Percentiles rank a stretch among this genome's conserved stretches.
Evolutionary conservation across 495 filamentous ascomycete species (phyloP).

Genomic region (Hypoxylon fragiforme): DNA sequence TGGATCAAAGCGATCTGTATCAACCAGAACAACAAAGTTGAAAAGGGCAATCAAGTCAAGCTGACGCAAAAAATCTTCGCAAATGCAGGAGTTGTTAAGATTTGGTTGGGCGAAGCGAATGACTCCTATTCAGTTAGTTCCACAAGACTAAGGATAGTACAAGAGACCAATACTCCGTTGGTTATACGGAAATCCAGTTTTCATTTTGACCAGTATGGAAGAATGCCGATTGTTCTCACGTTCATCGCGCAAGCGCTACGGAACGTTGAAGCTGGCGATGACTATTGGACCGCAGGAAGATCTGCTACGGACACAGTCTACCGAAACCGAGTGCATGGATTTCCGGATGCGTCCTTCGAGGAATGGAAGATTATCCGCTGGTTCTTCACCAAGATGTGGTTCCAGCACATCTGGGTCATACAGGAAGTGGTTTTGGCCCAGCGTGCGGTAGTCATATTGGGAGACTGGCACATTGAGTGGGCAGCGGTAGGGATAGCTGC

Average conservation of each 20-base stretch:
- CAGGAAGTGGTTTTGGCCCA: slow-evolving; percentile 27
- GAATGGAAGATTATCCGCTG: slow-evolving; percentile 17
- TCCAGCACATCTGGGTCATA: slow-evolving; percentile 27
- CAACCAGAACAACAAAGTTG: slow-evolving; percentile 32
- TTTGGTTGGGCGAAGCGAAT: slow-evolving; percentile 19
- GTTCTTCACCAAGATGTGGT: slow-evolving; percentile 25
- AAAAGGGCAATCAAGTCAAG: slow-evolving; percentile 35
- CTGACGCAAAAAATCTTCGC: slow-evolving; percentile 37
- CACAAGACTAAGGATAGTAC: background rate
- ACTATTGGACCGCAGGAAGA: slow-evolving; percentile 8
- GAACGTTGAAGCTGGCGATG: slow-evolving; percentile 8
- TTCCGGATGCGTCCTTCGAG: slow-evolving; percentile 3
- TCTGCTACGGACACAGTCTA: slow-evolving; percentile 9
- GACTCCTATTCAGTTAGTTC: background rate
- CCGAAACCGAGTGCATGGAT: slow-evolving; percentile 16
- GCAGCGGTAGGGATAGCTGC: slow-evolving; percentile 17
- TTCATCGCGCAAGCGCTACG: slow-evolving; percentile 23
- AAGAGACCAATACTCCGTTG: background rate
- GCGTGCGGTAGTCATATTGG: slow-evolving; percentile 18
- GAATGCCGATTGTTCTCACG: slow-evolving; percentile 18
- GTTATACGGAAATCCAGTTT: background rate
- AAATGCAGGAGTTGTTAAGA: slow-evolving; percentile 14
- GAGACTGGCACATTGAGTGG: slow-evolving; percentile 25
- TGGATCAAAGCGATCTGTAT: slow-evolving; percentile 44
- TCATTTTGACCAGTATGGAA: slow-evolving; percentile 9